Conservation (phyloP, 2,329 filamentous ascomycete species). For the Beauveria sp. region DNA sequence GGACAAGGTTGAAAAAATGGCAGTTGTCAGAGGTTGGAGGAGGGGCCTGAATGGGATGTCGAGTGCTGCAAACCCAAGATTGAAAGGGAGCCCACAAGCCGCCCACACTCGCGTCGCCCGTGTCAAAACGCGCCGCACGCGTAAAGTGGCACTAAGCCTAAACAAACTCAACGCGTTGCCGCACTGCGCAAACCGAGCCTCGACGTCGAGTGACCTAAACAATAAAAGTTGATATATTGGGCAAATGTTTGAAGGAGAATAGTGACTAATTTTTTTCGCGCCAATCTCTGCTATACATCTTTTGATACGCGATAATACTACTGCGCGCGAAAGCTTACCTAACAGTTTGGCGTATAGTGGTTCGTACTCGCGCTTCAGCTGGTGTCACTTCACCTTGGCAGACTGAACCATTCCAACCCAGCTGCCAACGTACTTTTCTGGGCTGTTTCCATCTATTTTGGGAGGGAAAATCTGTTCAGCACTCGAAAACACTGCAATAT, state of each 20-base stretch:
- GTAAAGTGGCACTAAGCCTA: slow-evolving; percentile 37
- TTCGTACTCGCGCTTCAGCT: not conserved
- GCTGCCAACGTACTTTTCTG: not conserved
- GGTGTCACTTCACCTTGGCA: not conserved
- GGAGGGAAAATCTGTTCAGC: too few species aligned
- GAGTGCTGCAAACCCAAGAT: not conserved
- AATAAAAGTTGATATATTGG: not conserved
- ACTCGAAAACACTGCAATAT: not conserved
- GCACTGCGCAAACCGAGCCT: not conserved
- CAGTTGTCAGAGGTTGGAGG: not conserved
- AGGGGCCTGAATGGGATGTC: not conserved
- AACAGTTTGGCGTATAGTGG: slow-evolving; percentile 5
- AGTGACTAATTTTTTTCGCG: not conserved
- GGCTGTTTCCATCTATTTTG: not conserved
- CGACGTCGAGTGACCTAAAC: not conserved
- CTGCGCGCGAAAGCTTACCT: slow-evolving; percentile 4
- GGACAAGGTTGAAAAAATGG: not conserved
- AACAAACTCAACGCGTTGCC: slow-evolving; percentile 18
- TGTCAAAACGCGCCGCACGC: slow-evolving; percentile 22
- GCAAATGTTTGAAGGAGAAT: not conserved
- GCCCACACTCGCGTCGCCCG: slow-evolving; percentile 4
- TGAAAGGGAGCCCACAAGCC: slow-evolving; percentile 9
- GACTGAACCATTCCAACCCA: not conserved
- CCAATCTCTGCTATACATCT: not conserved
- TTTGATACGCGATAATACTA: not conserved